phyloP scores from a whole-genome alignment of 2,329 filamentous ascomycete genomes.

The Penicillium polonicum region DNA sequence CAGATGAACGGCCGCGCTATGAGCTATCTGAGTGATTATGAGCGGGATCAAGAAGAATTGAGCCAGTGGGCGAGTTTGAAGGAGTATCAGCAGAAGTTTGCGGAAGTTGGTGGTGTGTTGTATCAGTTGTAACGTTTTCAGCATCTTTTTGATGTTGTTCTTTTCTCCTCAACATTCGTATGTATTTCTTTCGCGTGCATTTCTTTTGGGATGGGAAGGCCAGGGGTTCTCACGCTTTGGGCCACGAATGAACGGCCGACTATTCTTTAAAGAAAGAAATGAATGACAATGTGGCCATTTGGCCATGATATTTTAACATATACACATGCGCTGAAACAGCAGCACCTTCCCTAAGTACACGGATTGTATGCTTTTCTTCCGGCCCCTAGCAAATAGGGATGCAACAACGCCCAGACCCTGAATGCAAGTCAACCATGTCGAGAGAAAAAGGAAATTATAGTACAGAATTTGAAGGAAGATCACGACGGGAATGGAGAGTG shows the following conservation, averaged over 20 bases:
- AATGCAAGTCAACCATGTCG: conserved; percentile 16
- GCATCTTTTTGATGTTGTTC: not conserved
- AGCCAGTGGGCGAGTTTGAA: conserved; percentile 75
- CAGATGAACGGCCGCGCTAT: conserved; percentile 32
- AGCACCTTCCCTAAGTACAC: conserved; percentile 7
- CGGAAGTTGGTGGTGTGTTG: conserved; percentile 58
- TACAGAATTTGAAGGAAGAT: conserved; percentile 9
- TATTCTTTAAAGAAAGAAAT: not conserved
- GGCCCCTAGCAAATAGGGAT: conserved; percentile 3
- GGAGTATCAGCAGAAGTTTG: conserved; percentile 73
- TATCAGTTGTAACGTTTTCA: conserved; percentile 27
- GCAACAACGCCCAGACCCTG: conserved; percentile 16
- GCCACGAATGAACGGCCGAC: not conserved
- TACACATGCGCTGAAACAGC: conserved; percentile 1
- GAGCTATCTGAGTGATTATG: conserved; percentile 43
- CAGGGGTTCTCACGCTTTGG: not conserved
- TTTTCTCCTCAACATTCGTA: not conserved
- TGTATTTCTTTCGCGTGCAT: too few species aligned
- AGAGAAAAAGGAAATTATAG: conserved; percentile 9
- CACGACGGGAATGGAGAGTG: conserved; percentile 7
- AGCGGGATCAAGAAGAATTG: conserved; percentile 74
- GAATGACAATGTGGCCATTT: not conserved
- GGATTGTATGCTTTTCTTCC: conserved; percentile 2
- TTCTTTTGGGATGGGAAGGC: not conserved
- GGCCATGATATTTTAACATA: conserved; percentile 7